These are phyloP conservation scores for Cymbomonas tetramitiformis DNA, from an alignment of 139 green algal genomes.

Conservation along the genomic window DNA sequence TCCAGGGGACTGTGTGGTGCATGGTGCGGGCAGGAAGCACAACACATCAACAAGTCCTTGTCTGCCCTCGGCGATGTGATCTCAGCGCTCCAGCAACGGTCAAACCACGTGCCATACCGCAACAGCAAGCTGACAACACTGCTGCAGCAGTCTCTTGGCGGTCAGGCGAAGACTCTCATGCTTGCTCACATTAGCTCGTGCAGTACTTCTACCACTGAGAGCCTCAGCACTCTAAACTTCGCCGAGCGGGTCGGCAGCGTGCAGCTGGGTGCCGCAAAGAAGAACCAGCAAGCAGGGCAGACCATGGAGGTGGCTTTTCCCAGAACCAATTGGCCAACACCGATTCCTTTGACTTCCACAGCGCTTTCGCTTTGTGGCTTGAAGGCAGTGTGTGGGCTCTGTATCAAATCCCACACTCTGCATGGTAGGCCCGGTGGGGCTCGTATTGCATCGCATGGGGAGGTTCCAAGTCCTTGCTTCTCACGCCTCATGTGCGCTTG, in stretches of 20 bases:
- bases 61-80: constrained; percentile 35
- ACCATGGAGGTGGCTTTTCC: too few relatives aligned
- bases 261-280: background rate
- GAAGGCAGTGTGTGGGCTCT: too few relatives aligned
- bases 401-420: too few relatives aligned
- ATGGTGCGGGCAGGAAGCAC: too few relatives aligned
- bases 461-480: too few relatives aligned
- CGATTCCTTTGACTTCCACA: too few relatives aligned
- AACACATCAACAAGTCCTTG: constrained; percentile 44
- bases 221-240: background rate
- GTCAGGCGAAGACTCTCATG: constrained; percentile 32
- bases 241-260: background rate
- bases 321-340: too few relatives aligned
- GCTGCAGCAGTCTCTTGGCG: constrained; percentile 44
- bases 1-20: too few relatives aligned
- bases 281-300: background rate
- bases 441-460: too few relatives aligned
- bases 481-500: too few relatives aligned
- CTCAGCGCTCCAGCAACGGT: background rate
- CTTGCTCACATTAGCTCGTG: constrained; percentile 13
- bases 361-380: too few relatives aligned
- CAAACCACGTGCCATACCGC: constrained; percentile 23
- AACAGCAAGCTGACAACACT: constrained; percentile 42
- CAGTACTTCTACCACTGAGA: background rate
- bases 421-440: too few relatives aligned